These are phyloP conservation scores for Pythium utonaiense DNA, from an alignment of 352 stramenopile genomes.

Conservation along the genomic window DNA sequence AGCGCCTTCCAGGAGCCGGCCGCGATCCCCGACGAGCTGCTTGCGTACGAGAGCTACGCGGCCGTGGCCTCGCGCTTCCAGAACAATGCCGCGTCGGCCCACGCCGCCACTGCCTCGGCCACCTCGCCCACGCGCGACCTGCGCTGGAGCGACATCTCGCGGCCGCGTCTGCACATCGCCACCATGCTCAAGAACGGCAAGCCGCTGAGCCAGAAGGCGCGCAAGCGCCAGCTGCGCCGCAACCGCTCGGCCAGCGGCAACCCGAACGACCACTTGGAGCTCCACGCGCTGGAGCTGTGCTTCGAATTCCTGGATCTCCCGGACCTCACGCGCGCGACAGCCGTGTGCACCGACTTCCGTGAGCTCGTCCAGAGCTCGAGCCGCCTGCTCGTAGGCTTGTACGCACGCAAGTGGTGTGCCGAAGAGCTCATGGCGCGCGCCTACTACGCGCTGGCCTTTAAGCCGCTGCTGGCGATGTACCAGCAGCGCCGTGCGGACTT, in stretches of 20 bases:
- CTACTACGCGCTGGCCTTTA: slow-evolving; percentile 34
- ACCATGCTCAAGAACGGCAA: slow-evolving; percentile 21
- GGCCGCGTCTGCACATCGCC: slow-evolving; percentile 29
- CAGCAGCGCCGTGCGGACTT: slow-evolving; percentile 21
- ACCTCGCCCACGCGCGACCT: slow-evolving; percentile 32
- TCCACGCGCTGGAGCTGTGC: slow-evolving; percentile 60
- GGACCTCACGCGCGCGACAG: slow-evolving; percentile 38
- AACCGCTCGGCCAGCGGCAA: slow-evolving; percentile 19
- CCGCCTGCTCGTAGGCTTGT: slow-evolving; percentile 51
- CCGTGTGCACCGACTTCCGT: slow-evolving; percentile 58
- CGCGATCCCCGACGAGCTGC: slow-evolving; percentile 34
- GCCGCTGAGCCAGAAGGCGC: slow-evolving; percentile 27
- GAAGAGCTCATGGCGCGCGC: slow-evolving; percentile 32
- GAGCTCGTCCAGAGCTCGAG: slow-evolving; percentile 41
- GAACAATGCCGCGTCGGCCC: not conserved
- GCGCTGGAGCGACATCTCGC: slow-evolving; percentile 71
- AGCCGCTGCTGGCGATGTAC: slow-evolving; percentile 34
- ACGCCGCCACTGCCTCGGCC: slow-evolving; percentile 7
- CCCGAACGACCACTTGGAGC: slow-evolving; percentile 31
- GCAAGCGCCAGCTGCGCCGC: slow-evolving; percentile 28
- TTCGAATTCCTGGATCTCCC: slow-evolving; percentile 68
- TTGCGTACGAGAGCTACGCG: slow-evolving; percentile 76
- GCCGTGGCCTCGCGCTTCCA: slow-evolving; percentile 51
- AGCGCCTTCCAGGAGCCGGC: slow-evolving; percentile 3
- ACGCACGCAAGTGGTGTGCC: slow-evolving; percentile 55